These are phyloP conservation scores for Exophiala spinifera DNA, from an alignment of 2,329 filamentous ascomycete genomes.

Conservation along the genomic window DNA sequence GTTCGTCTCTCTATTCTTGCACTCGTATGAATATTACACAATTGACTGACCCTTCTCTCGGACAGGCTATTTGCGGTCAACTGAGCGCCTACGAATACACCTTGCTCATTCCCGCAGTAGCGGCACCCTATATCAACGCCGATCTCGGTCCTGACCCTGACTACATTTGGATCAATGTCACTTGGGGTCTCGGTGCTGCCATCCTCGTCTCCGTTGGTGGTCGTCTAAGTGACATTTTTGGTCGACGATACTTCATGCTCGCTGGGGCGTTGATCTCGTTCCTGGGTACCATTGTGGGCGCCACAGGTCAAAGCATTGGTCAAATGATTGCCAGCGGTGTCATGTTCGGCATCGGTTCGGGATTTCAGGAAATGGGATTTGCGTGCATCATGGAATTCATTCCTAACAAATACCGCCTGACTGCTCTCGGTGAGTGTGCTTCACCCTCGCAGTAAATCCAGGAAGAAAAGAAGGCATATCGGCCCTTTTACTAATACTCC, in stretches of 20 bases:
- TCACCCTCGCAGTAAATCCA: constrained; percentile 22
- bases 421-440: constrained; percentile 35
- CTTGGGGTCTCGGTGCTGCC: constrained; percentile 13
- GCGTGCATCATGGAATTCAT: constrained; percentile 41
- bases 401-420: constrained; percentile 38
- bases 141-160: constrained; percentile 12
- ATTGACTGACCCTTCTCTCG: neutral
- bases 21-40: neutral
- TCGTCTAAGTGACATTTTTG: constrained; percentile 38
- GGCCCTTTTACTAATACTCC: neutral
- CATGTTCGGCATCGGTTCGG: constrained; percentile 38
- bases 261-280: constrained; percentile 34
- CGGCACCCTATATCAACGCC: constrained; percentile 12
- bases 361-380: constrained; percentile 41
- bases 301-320: constrained; percentile 37
- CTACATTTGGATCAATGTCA: constrained; percentile 14
- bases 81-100: constrained; percentile 15
- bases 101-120: constrained; percentile 11
- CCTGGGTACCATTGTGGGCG: constrained; percentile 39
- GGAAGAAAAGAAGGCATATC: neutral
- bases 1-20: constrained; percentile 1
- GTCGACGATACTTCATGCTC: constrained; percentile 37
- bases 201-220: constrained; percentile 33
- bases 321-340: constrained; percentile 39
- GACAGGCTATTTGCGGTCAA: constrained; percentile 16